Base-by-base conservation (phyloP, 1,284 basidiomycete species). In the Apiotrichum brassicae region DNA sequence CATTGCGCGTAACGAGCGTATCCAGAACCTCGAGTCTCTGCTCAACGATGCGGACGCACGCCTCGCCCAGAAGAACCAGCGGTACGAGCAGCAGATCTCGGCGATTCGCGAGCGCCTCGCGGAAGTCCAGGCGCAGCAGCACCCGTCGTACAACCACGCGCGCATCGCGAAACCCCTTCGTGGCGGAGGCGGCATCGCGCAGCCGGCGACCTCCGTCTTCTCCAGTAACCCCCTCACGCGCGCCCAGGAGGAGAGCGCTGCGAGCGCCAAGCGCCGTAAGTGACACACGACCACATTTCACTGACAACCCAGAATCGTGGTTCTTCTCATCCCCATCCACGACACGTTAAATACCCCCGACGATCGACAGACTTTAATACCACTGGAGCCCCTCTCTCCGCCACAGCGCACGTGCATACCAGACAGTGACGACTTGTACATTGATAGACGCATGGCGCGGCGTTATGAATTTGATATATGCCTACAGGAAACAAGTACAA, bases 131-230 rank as follows among this genome's bases (percentile, higher is more conserved):
- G 69, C 84, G 84, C 81, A 88, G 79, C 82, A 53, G 79, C 83
- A 50, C 75, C 77, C 33, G 75, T 81, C 53, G 22, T 79, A 85
- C 49, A 64, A 64, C 42, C 60, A 64, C 45, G 70, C 72, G 4
- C 77, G 94, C 39, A 97, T 98, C 59, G 94, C 94, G 46, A 97
- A 97, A 76, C 94, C 94, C 13, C 76, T 98, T 54, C 82, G 94
- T 59, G 93, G 93, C 18, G 92, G 91, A 24, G 87, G 88, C 45
- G 88, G 87, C 42, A 79, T 75, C 33, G 70, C 74, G 76, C 43
- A 39, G 24, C 49, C 43, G 7, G 40, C 25, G 4, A 16, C 24
- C 26, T n/a, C 13, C 25, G 49, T 50, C 12, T 48, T 44, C 38
- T 35, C 47, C 19, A 38, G 30, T 30, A 56, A 50, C 46, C 51